A percentile compares a stretch with the other conserved stretches of the same genome.
Conservation (phyloP, 805 yeast genomes). For the Schizosaccharomyces pombe region ASM294v3 CU329670.1:636501-637000, state of each 20-base stretch:
- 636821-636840: constrained; percentile 61
- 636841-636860: constrained; percentile 35
- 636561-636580: constrained; percentile 22
- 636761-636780: constrained; percentile 8
- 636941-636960: constrained; percentile 28
- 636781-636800: constrained; percentile 7
- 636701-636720: constrained; percentile 11
- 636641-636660: constrained; percentile 24
- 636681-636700: constrained; percentile 9
- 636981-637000: background rate
- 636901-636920: constrained; percentile 42
- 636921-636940: constrained; percentile 33
- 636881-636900: constrained; percentile 39
- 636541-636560: constrained; percentile 17
- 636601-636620: constrained; percentile 42
- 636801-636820: constrained; percentile 37
- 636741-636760: constrained; percentile 14
- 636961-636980: background rate
- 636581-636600: constrained; percentile 47
- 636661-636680: constrained; percentile 22
- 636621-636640: constrained; percentile 61
- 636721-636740: constrained; percentile 13
- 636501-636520: constrained; percentile 14
- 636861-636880: constrained; percentile 52
- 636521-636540: constrained; percentile 19